Evolutionary conservation across 23 red algal species (phyloP), one percentile per base, ranked within the genome.

Genomic region (Gracilaria gracilis): DNA sequence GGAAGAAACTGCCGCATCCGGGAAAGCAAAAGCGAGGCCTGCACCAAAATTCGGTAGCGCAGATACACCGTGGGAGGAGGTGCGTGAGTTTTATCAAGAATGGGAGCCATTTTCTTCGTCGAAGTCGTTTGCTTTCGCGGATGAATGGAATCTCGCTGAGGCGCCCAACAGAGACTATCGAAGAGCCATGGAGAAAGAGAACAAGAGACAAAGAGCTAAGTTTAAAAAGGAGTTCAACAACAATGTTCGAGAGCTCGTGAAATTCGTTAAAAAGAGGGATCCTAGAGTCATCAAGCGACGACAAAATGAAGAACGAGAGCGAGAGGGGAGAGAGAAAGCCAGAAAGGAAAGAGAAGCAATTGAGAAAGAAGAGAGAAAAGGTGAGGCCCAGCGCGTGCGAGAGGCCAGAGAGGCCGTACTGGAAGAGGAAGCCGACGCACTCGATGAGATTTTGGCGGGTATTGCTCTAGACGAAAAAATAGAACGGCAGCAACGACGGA

Each of bases 101-200:
- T 95, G 93, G 93, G 93, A 95, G 34, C 55, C 78, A 8, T 99
- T 99, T 70, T 81, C 81, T 14, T 94, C 93, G 57, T 62, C 33
- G 8, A 93, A 95, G 64, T 55, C 94, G 80, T 99, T 99, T 90
- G 94, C 85, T 19, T 96, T 86, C 76, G 93, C 88, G 27, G 97
- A 99, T 59, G 92, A 88, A 40, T 99, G 91, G 91, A 99, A 99
- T 57, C 70, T 91, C 25, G 89, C 66, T 15, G 94, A 96, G 3
- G 97, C 94, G 0, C 96, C 96, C 12, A 85, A 95, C 58, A 77
- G 97, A 50, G 97, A 95, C 49, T 84, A 83, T 53, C 86, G 97
- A 7, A 79, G 97, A 51, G 91, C 89, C 4, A 99, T 99, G 94
- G 97, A 99, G 80, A 93, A 92, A 58, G 97, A 99, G 46, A 99